These are phyloP conservation scores for Microcera coccophila DNA, from an alignment of 2,329 filamentous ascomycete genomes.

Conservation along the genomic window DNA sequence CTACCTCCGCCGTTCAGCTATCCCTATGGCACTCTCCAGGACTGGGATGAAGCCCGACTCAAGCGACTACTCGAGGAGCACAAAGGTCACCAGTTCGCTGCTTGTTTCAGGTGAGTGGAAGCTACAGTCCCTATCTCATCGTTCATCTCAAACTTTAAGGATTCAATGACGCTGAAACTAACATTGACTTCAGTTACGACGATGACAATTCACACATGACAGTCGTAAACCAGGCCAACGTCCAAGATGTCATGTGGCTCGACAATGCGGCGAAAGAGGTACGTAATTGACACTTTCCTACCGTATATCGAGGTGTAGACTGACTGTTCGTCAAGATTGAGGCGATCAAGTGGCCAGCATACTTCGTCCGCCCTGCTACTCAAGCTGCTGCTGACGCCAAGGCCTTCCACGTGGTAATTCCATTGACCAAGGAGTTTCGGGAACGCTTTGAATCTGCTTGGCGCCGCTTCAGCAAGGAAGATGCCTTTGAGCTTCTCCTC, in stretches of 20 bases:
- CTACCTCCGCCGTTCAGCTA: neutral
- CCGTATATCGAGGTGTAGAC: too few species aligned
- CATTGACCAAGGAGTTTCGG: neutral
- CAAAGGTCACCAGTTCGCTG: neutral
- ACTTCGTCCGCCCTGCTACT: constrained; percentile 1
- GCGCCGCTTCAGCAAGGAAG: neutral
- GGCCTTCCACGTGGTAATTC: constrained; percentile 1
- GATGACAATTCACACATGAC: constrained; percentile 5
- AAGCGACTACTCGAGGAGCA: neutral
- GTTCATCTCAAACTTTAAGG: too few species aligned
- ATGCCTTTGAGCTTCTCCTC: neutral
- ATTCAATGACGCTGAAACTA: too few species aligned
- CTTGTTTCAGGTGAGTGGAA: too few species aligned
- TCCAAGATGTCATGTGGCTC: constrained; percentile 13
- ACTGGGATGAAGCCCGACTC: neutral
- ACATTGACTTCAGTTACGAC: constrained; percentile 5
- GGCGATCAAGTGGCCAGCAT: neutral
- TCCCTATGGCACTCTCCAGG: neutral
- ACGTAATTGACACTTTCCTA: neutral
- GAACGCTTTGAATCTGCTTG: neutral
- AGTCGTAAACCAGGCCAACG: constrained; percentile 2
- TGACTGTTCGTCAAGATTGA: constrained; percentile 1
- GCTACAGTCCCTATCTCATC: too few species aligned
- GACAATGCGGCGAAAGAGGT: neutral
- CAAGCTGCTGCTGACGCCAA: neutral